Base-by-base conservation (phyloP, 768 basidiomycete genomes). In the Tricholoma matsutake region DNA sequence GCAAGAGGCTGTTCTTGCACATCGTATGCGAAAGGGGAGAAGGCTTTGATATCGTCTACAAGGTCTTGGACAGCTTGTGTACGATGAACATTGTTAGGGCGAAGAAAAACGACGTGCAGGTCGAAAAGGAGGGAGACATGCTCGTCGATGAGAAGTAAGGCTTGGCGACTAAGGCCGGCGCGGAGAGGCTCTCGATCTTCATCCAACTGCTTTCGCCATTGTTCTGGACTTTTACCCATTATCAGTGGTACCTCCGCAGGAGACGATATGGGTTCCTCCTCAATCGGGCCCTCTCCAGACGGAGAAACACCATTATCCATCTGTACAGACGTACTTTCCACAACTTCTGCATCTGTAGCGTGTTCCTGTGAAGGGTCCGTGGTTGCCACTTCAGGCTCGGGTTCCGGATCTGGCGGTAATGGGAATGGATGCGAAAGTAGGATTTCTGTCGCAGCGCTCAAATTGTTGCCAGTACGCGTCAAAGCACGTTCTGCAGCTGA, bases 41-140 rank as follows among this genome's bases (percentile, higher is more conserved):
- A 89, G 31, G 76, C 74, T 61, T 85, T 86, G 69, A 96, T 83
- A 68, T 94, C 90, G 34, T 91, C 88, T 61, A 95, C 79, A 57
- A 98, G 81, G 58, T 85, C 81, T 45, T 82, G 81, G 54, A 96
- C 80, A 6, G 89, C 88, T 64, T 86, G 77, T 25, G 82, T 79
- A 62, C 88, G 86, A 66, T 87, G 82, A 45, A 79, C 75, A 52
- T 79, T 82, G 57, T 78, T 78, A 10, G 83, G 77, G 28, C 87
- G 86, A 59, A 91, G 82, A 72, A 97, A 95, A 20, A 92, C 91
- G 25, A 82, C 82, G 64, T 90, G 86, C 37, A 97, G 82, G 69
- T 97, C 94, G 69, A 96, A 97, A 43, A 97, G 86, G 58, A 98
- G 83, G 7, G 89, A 87, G 3, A 91, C 86, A 67, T 95, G 89